A percentile compares a stretch with the other conserved stretches of the same genome.
These are phyloP conservation scores for Sarocladium kiliense DNA, from an alignment of 2,329 filamentous ascomycete genomes.

Conservation along the genomic window DNA sequence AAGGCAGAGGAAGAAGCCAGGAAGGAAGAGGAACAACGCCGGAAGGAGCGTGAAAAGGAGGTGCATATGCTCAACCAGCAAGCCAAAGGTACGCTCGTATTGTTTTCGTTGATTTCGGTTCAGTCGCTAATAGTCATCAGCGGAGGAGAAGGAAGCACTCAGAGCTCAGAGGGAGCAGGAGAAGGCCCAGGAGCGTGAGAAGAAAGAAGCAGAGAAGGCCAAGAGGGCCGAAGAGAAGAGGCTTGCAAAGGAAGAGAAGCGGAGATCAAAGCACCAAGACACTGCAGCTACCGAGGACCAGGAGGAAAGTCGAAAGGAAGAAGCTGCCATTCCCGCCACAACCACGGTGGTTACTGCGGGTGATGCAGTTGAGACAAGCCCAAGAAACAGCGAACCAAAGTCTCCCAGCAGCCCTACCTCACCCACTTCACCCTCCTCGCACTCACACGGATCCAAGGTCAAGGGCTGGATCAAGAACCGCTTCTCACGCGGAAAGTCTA, in stretches of 20 bases:
- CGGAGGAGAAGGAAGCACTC: slow-evolving; percentile 39
- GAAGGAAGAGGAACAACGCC: slow-evolving; percentile 44
- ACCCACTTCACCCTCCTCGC: slow-evolving; percentile 23
- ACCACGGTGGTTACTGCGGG: slow-evolving; percentile 13
- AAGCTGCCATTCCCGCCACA: slow-evolving; percentile 10
- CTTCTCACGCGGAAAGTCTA: slow-evolving; percentile 39
- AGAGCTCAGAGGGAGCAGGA: slow-evolving; percentile 21
- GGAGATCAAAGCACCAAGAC: slow-evolving; percentile 29
- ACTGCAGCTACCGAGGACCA: slow-evolving; percentile 8
- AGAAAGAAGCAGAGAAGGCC: slow-evolving; percentile 48
- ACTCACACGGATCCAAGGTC: slow-evolving; percentile 30
- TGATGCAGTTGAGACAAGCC: background rate
- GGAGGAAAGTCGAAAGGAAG: slow-evolving; percentile 8
- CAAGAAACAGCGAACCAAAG: background rate
- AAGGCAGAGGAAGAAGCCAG: slow-evolving; percentile 54
- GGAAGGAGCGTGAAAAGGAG: slow-evolving; percentile 47
- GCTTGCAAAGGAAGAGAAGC: slow-evolving; percentile 46
- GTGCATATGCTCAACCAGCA: slow-evolving; percentile 48
- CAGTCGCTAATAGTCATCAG: slow-evolving; percentile 23
- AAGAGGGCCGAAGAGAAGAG: slow-evolving; percentile 50
- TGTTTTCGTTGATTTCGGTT: background rate
- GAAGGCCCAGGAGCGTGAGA: slow-evolving; percentile 29
- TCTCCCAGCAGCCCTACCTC: slow-evolving; percentile 19
- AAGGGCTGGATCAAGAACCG: slow-evolving; percentile 53
- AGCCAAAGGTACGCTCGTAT: slow-evolving; percentile 49